A percentile compares a stretch with the other conserved stretches of the same genome.
phyloP scores from a whole-genome alignment of 2,329 filamentous ascomycete species.

The Lasiodiplodia hormozganensis region DNA sequence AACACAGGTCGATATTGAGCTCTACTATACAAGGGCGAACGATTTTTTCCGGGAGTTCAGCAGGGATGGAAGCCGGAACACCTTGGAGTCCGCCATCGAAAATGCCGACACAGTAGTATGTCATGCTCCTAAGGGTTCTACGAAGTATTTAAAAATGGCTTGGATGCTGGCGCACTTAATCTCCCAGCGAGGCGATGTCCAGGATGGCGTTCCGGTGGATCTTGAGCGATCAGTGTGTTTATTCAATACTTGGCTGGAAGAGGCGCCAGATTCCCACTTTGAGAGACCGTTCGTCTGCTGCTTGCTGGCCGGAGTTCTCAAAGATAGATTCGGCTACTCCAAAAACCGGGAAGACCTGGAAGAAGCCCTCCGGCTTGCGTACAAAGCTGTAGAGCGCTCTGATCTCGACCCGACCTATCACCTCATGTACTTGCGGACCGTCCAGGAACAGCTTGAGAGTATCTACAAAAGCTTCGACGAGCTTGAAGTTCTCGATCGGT shows the following conservation, averaged over 20 bases:
- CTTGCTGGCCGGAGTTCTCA: background rate
- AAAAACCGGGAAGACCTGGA: background rate
- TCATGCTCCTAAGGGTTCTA: too few relatives aligned
- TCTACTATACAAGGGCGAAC: too few relatives aligned
- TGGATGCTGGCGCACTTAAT: too few relatives aligned
- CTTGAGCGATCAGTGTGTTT: background rate
- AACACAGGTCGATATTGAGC: too few relatives aligned
- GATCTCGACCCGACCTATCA: constrained; percentile 8
- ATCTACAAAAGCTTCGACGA: background rate
- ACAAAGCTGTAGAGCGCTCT: constrained; percentile 6
- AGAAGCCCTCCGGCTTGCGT: constrained; percentile 15
- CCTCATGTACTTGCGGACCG: background rate
- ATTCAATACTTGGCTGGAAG: background rate
- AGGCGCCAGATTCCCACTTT: background rate
- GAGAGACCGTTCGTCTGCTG: constrained; percentile 5
- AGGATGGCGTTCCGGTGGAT: background rate
- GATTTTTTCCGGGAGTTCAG: too few relatives aligned
- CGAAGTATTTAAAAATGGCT: too few relatives aligned
- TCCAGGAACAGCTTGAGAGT: background rate
- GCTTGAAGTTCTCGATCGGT: background rate
- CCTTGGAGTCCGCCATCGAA: too few relatives aligned
- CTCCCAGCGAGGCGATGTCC: too few relatives aligned
- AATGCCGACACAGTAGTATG: too few relatives aligned
- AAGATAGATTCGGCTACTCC: background rate
- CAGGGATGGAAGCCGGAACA: too few relatives aligned